Evolutionary conservation across 805 yeast genomes (phyloP).

Genomic region (Wickerhamiella siamensis): DNA sequence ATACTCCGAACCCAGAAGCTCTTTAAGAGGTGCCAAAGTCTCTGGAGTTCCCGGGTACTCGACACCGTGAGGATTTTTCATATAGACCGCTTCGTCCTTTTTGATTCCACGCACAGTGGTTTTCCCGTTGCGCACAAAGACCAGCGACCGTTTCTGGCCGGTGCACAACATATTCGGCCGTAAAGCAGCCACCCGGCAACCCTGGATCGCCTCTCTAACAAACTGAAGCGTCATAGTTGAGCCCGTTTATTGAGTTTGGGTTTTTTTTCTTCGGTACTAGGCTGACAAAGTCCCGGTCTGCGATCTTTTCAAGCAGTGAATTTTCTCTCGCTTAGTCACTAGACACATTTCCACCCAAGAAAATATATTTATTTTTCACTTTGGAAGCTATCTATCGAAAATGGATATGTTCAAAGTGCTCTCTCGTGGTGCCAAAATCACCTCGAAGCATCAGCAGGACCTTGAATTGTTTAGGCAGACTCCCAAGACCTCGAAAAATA

Average conservation of each 20-base stretch:
- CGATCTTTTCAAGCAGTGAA: neutral
- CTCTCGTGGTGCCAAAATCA: slow-evolving; percentile 71
- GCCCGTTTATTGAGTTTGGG: neutral
- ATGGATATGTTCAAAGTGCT: slow-evolving; percentile 72
- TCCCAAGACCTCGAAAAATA: slow-evolving; percentile 18
- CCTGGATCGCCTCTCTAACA: neutral
- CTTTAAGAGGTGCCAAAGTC: slow-evolving; percentile 36
- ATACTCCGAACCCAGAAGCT: slow-evolving; percentile 36
- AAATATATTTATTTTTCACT: neutral
- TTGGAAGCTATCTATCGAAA: too few species aligned
- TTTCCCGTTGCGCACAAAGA: slow-evolving; percentile 1
- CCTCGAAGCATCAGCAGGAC: slow-evolving; percentile 32
- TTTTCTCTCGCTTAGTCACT: neutral
- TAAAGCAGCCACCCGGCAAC: neutral
- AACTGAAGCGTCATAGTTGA: neutral
- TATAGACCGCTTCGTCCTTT: slow-evolving; percentile 22
- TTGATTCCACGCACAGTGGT: slow-evolving; percentile 13
- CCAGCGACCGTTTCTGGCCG: neutral
- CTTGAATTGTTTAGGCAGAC: slow-evolving; percentile 18
- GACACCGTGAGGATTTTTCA: slow-evolving; percentile 33
- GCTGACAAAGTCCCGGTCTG: neutral
- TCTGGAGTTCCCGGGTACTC: slow-evolving; percentile 39
- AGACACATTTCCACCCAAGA: neutral
- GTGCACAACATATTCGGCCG: neutral
- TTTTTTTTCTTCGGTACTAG: neutral